Base-by-base conservation (phyloP, 164 flowering plant species). In the Vitis cinerea region DNA sequence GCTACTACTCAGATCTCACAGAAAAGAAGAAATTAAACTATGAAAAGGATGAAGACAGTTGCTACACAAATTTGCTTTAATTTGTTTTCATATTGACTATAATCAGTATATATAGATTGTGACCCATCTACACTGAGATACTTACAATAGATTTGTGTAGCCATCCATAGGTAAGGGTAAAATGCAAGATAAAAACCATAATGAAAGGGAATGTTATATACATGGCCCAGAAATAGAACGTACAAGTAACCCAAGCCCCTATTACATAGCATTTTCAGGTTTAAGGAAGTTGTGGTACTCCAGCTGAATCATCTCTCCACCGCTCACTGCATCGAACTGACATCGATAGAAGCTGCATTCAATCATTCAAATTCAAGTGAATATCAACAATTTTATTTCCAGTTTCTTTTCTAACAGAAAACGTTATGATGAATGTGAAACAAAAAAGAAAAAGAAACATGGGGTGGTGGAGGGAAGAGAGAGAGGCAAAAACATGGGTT, bases 291-390 rank as follows among this genome's bases (percentile, higher is more conserved):
- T 86, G 81, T 84, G 88, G 70, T 83, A 85, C 67, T 87, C 90
- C 75, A 90, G 78, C 74, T 87, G 93, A n/a, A 77, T 81, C 96
- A 89, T 90, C 77, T 89, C 93, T 67, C 93, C 90, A 10, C 92
- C 90, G 31, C 61, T 72, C 52, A 76, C 81, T 4, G 93, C 87
- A 50, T 90, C 90, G 70, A 87, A 90, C 68, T 79, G 70, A 74
- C 96, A 90, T 69, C 86, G 64, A 37, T 88, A 85, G 72, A 87
- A 90, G 78, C 96, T 90, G 87, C 84, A 85, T 4, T 14, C 60
- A 70, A 37, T 37, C 44, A 37, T 37, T 37, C 68, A 80, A 64
- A n/a, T 11, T 44, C 59, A 71, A 61, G 57, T 44, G 3, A 55
- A 50, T 15, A 65, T 60, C 54, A 67, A 27, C 64, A 66, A 54